A percentile compares a stretch with the other conserved stretches of the same genome.
Evolutionary conservation across 1,284 basidiomycete genomes (phyloP).

Genomic region (Schizophyllum amplum): DNA sequence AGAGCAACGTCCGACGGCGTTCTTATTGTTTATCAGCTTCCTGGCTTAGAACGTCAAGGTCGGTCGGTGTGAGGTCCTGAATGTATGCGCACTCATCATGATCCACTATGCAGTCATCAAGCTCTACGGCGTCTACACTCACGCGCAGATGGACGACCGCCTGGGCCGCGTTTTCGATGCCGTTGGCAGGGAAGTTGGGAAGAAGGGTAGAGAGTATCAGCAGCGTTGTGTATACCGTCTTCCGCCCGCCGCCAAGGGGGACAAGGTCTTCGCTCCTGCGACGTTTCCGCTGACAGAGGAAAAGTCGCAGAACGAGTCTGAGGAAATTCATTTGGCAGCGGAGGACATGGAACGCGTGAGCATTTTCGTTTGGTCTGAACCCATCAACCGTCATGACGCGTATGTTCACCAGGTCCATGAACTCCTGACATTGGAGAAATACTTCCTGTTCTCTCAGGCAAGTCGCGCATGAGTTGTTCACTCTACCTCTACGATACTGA

Average conservation of each 20-base stretch:
- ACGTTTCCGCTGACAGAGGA: too few species aligned
- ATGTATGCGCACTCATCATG: neutral
- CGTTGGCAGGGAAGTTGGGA: slow-evolving; percentile 40
- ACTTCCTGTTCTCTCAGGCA: neutral
- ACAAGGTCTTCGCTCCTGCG: neutral
- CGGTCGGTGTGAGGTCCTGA: neutral
- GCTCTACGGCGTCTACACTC: slow-evolving; percentile 59
- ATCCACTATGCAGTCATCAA: slow-evolving; percentile 32
- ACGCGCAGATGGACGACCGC: slow-evolving; percentile 39
- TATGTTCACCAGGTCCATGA: neutral
- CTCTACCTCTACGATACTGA: too few species aligned
- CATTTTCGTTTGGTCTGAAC: too few species aligned
- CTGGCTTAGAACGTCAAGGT: neutral
- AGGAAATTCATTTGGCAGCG: too few species aligned
- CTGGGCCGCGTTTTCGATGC: slow-evolving; percentile 37
- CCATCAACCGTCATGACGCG: too few species aligned
- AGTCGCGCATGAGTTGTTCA: too few species aligned
- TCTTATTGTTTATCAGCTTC: neutral
- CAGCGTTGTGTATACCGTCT: neutral
- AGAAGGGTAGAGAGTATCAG: slow-evolving; percentile 47
- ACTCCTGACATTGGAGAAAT: neutral
- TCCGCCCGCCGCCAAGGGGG: too few species aligned
- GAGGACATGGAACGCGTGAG: too few species aligned
- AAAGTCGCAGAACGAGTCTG: too few species aligned
- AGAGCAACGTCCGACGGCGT: neutral